Percentiles rank a stretch among this genome's conserved stretches.
Conservation (phyloP, 2,329 filamentous ascomycete genomes). For the Zasmidium citrigriseum region DNA sequence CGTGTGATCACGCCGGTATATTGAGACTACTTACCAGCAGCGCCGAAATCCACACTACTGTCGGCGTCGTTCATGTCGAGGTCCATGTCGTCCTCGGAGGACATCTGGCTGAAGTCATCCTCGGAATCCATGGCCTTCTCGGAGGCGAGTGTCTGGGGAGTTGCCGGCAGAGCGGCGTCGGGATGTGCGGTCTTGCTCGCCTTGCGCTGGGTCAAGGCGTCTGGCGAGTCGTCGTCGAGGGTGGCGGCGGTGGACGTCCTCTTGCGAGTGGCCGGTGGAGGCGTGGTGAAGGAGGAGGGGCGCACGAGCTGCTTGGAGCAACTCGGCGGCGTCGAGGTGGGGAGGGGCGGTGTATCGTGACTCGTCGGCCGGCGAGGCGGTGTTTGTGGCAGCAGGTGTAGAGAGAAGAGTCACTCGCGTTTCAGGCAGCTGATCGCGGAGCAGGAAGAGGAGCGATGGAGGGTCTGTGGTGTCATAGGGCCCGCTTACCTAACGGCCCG, state of each 20-base stretch:
- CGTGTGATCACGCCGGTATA: neutral
- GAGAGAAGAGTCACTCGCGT: too few relatives aligned
- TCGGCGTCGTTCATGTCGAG: constrained; percentile 65
- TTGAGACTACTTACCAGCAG: constrained; percentile 40
- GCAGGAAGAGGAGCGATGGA: too few relatives aligned
- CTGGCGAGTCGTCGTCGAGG: constrained; percentile 33
- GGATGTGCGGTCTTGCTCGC: constrained; percentile 35
- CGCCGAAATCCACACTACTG: constrained; percentile 62
- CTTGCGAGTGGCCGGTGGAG: constrained; percentile 36
- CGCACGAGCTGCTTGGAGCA: constrained; percentile 10
- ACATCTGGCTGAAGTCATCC: constrained; percentile 82
- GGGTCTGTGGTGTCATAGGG: too few relatives aligned
- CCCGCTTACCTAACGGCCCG: too few relatives aligned
- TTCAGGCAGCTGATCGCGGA: too few relatives aligned
- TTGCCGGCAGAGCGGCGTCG: constrained; percentile 44
- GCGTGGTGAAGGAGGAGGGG: constrained; percentile 24
- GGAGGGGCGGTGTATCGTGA: neutral
- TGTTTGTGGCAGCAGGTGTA: neutral
- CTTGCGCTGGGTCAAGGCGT: constrained; percentile 32
- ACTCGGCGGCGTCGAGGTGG: neutral
- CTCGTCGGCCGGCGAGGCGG: neutral
- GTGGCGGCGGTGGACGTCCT: constrained; percentile 33
- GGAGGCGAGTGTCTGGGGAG: constrained; percentile 51
- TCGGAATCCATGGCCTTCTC: constrained; percentile 82
- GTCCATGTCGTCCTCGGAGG: constrained; percentile 63